Evolutionary conservation across 768 basidiomycete species (phyloP).

Genomic region (Myochromella boudieri): DNA sequence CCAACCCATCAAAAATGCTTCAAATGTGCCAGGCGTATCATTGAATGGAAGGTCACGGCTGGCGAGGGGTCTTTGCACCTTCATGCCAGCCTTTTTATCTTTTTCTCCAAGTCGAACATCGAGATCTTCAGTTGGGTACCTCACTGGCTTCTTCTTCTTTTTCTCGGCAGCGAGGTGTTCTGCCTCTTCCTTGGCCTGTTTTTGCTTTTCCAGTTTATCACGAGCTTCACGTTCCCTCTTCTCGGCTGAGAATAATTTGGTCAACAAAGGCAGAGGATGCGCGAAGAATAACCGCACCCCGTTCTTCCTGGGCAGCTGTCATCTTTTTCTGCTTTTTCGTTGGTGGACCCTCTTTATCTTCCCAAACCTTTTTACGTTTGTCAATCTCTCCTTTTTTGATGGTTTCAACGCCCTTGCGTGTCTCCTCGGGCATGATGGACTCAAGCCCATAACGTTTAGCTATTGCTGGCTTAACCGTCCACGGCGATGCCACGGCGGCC

Average conservation of each 20-base stretch:
- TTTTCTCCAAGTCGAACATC: slow-evolving; percentile 79
- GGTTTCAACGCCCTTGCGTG: slow-evolving; percentile 72
- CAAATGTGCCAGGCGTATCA: slow-evolving; percentile 63
- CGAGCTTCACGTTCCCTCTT: slow-evolving; percentile 69
- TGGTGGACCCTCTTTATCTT: slow-evolving; percentile 82
- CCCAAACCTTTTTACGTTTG: slow-evolving; percentile 90
- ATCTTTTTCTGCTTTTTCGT: slow-evolving; percentile 81
- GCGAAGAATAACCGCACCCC: slow-evolving; percentile 42
- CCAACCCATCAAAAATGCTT: slow-evolving; percentile 89
- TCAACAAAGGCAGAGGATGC: slow-evolving; percentile 13
- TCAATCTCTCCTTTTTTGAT: slow-evolving; percentile 88
- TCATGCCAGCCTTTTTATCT: slow-evolving; percentile 79
- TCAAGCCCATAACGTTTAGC: slow-evolving; percentile 85
- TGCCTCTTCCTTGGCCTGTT: slow-evolving; percentile 66
- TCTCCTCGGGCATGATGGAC: slow-evolving; percentile 83
- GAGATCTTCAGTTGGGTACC: slow-evolving; percentile 92
- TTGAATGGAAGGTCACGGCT: slow-evolving; percentile 72
- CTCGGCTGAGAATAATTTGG: slow-evolving; percentile 41
- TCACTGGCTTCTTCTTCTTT: slow-evolving; percentile 87
- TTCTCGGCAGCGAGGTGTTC: slow-evolving; percentile 73
- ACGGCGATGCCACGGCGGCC: slow-evolving; percentile 89
- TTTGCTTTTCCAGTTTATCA: slow-evolving; percentile 67
- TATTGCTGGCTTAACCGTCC: slow-evolving; percentile 88
- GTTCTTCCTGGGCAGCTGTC: slow-evolving; percentile 73
- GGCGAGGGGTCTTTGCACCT: slow-evolving; percentile 63